Evolutionary conservation across 129 eudicot genomes (phyloP), one percentile per base, ranked within the genome.

Genomic region (Deinandra increscens): DNA sequence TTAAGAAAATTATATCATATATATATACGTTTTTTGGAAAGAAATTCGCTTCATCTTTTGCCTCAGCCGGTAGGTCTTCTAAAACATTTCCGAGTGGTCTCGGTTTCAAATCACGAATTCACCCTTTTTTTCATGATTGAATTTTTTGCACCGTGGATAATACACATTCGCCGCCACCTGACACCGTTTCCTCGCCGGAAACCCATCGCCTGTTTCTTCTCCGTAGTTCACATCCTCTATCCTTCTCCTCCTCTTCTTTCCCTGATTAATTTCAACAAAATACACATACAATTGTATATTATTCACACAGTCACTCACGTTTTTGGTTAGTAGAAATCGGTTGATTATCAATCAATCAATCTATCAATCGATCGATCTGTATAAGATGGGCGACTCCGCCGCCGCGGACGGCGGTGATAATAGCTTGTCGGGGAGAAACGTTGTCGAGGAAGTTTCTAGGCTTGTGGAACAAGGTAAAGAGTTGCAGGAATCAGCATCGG

Each of bases 401-500:
- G 75, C 55, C 78, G 67, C 71, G 44, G 83, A 66, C 22, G 64
- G 64, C 61, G 75, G 68, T 22, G 80, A 60, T 13, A 69, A 48
- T 23, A 19, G 42, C 14, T 54, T 42, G 38, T 43, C 81, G 75
- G 78, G 46, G 49, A 60, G 66, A 26, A 75, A 51, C 67, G 75
- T 31, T 17, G 80, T 22, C 18, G 85, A 80, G 33, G 86, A 90
- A 58, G 89, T 80, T 1, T 64, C 77, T 15, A 72, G 77, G 70
- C 74, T 87, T 13, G 80, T 78, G 37, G 97, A 90, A 75, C 82
- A 79, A 75, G 85, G 87, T 13, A 90, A 83, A 70, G 95, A 87
- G 89, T 75, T 90, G 65, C 91, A 90, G 80, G 97, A 90, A 14
- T 48, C 89, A 45, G 89, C 97, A 3, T 72, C 97, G 37, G 72